These are phyloP conservation scores for Ceriops tagal DNA, from an alignment of 345 rosid genomes.

Conservation along the genomic window DNA sequence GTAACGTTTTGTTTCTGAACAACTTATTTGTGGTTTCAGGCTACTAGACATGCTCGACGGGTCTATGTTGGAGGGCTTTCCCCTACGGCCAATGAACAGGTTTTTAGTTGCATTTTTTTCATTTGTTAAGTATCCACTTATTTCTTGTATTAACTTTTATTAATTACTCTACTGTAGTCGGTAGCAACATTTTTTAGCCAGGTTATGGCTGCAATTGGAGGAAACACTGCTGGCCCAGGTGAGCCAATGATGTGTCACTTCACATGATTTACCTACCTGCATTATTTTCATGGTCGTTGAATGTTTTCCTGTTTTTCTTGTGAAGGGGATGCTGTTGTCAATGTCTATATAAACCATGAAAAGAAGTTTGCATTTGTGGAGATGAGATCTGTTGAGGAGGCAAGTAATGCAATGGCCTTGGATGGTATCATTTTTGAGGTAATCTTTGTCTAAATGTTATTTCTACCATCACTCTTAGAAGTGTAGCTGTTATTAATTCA, in stretches of 20 bases:
- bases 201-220: slow-evolving; percentile 97
- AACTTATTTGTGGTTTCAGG: slow-evolving; percentile 41
- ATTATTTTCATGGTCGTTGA: background rate
- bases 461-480: too few relatives aligned
- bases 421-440: slow-evolving; percentile 98
- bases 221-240: slow-evolving; percentile 99
- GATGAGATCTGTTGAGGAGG: slow-evolving; percentile 99
- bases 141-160: slow-evolving; percentile 17
- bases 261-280: background rate
- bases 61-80: slow-evolving; percentile 99
- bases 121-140: background rate
- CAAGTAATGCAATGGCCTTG: slow-evolving; percentile 98
- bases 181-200: slow-evolving; percentile 90
- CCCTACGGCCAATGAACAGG: slow-evolving; percentile 98
- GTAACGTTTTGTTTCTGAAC: background rate
- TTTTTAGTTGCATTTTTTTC: slow-evolving; percentile 13
- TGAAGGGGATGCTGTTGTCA: slow-evolving; percentile 97
- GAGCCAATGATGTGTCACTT: background rate
- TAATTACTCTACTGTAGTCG: slow-evolving; percentile 53
- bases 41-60: slow-evolving; percentile 98
- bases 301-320: slow-evolving; percentile 8
- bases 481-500: background rate
- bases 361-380: slow-evolving; percentile 99
- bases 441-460: background rate
- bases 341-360: slow-evolving; percentile 97